Evolutionary conservation across 768 basidiomycete species (phyloP).

Genomic region (Gelatoporia subvermispora): DNA sequence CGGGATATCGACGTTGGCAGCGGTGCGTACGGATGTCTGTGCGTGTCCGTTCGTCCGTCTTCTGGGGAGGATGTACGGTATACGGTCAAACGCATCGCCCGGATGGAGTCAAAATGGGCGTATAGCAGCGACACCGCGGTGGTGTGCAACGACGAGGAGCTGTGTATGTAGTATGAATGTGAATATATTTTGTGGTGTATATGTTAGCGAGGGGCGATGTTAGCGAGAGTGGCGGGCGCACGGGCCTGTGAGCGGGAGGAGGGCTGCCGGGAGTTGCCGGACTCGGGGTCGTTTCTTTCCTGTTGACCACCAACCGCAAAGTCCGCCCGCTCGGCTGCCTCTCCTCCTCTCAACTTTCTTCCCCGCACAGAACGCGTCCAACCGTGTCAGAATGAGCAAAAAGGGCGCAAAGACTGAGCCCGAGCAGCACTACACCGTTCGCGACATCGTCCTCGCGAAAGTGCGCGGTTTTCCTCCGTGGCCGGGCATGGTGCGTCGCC

Average conservation of each 20-base stretch:
- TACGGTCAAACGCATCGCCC: too few relatives aligned
- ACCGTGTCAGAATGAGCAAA: slow-evolving; percentile 38
- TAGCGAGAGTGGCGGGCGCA: not conserved
- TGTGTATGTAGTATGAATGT: too few relatives aligned
- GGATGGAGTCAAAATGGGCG: too few relatives aligned
- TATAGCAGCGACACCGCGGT: too few relatives aligned
- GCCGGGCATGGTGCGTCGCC: slow-evolving; percentile 81
- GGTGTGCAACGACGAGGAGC: too few relatives aligned
- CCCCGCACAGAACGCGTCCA: slow-evolving; percentile 3
- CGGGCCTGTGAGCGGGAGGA: slow-evolving; percentile 1
- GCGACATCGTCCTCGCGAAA: slow-evolving; percentile 89
- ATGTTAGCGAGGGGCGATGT: too few relatives aligned
- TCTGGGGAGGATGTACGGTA: too few relatives aligned
- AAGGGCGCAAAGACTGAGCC: slow-evolving; percentile 41
- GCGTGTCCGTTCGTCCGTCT: too few relatives aligned
- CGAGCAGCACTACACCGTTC: slow-evolving; percentile 46
- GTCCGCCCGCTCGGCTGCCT: slow-evolving; percentile 2
- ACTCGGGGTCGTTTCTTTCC: slow-evolving; percentile 17
- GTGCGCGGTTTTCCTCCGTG: slow-evolving; percentile 92
- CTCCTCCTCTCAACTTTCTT: not conserved
- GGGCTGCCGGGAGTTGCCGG: slow-evolving; percentile 14
- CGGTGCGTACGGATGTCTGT: too few relatives aligned
- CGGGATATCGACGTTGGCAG: too few relatives aligned
- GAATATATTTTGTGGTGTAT: too few relatives aligned
- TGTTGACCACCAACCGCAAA: slow-evolving; percentile 13